Evolutionary conservation across 768 basidiomycete species (phyloP), one percentile per base, ranked within the genome.

Genomic region (Trametes gibbosa): DNA sequence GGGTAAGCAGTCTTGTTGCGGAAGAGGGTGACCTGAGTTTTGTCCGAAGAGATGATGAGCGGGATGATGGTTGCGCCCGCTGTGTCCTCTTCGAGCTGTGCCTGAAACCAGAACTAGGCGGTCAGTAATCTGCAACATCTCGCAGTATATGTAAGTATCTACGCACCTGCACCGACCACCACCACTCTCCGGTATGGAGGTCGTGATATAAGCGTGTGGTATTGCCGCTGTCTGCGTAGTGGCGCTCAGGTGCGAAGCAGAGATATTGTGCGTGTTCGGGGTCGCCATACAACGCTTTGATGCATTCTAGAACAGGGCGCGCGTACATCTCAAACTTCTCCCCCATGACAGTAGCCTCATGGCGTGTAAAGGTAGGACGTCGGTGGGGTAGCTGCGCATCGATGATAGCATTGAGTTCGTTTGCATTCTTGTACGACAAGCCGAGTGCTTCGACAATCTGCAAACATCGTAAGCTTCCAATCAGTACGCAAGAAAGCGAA

Each of bases 81-180:
- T 16, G 4, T 47, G 3, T 21, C 35, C 23, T 39, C 24, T 16
- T 67, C 61, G n/a, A 67, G 45, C 7, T 52, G 45, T 3, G 41
- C 53, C 53, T 65, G 45, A 6, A 12, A n/a, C n/a, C n/a, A n/a
- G n/a, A n/a, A n/a, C n/a, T n/a, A n/a, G n/a, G n/a, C n/a, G n/a
- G n/a, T 23, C 35, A 42, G 34, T 35, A 7, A 7, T 35, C 7
- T 35, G 34, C 34, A 7, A 6, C 14, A 35, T 6, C 34, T 35
- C 34, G 34, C 6, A 55, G 9, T 3, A 5, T 6, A 14, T 41
- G 41, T 12, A 24, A 4, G 34, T 9, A 3, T 53, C 14, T 35
- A 14, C 72, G 43, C 55, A 79, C 79, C 70, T 81, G 81, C 0
- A 70, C 74, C 5, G 46, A 45, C 79, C 79, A 81, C 81, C 80